Base-by-base conservation (phyloP, 2,329 filamentous ascomycete genomes). In the Neophaeococcomyces aloes region DNA sequence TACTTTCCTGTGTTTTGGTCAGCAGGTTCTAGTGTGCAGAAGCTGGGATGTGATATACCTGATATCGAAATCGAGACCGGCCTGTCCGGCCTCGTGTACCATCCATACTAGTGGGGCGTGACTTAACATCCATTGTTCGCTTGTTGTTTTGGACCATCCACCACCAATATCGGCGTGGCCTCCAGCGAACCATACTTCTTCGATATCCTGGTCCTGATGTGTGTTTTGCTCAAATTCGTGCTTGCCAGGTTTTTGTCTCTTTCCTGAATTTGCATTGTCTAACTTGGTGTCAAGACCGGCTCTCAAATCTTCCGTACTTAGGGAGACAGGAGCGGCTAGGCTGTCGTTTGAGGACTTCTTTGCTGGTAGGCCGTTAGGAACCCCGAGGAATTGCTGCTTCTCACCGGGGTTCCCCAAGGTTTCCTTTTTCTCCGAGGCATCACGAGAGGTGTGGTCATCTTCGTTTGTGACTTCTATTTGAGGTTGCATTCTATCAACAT, bases 101-200 rank as follows among this genome's bases (percentile, higher is more conserved):
- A 86, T 85, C 74, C 81, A 85, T 0, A 79, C 73, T 2, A 85
- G 66, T 0, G 81, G 79, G 1, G 79, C 71, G 53, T 85, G 80
- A 50, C 78, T 83, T 18, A 83, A 67, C 6, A 79, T 71, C 51
- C 65, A 66, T 21, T 61, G 52, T 56, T 83, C 82, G 18, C 68
- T 70, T 1, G 67, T 66, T 0, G 66, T 31, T 27, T 44, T 50
- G 4, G 25, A 35, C 51, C 51, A 54, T 3, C 84, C 84, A 7
- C 84, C 84, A 1, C 84, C 84, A 23, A 88, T 78, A 49, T 89
- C 84, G 1, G 77, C 84, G 50, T 93, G 85, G 8, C 80, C 79
- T 7, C 85, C 85, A 0, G 83, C 71, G 55, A 91, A 91, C 66
- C 66, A 68, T 7, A 89, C 74, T 55, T 91, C 85, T 47, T 84